Evolutionary conservation across 192 early-diverging fungal genomes (phyloP), one percentile per base, ranked within the genome.

Genomic region (Dispira parvispora): DNA sequence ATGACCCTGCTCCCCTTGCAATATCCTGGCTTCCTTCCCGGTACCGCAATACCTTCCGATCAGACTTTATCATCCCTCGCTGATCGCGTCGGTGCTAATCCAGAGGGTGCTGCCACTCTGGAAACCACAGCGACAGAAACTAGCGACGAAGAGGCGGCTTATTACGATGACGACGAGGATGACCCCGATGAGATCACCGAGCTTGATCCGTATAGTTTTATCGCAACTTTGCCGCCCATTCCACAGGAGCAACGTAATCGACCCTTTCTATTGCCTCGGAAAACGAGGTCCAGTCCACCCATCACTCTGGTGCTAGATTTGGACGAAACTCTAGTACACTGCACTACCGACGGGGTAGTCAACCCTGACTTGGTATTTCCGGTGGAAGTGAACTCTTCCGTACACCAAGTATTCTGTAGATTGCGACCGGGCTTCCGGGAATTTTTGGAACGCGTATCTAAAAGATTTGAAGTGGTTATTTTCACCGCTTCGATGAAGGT

Each of bases 401-500:
- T 73, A 28, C 81, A 80, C 75, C 72, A 74, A 61, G 82, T 88
- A 20, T 82, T 80, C 61, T 86, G 86, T 38, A 68, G 80, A n/a
- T 67, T 84, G 64, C 73, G 86, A n/a, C 86, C 86, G 0, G 77
- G 79, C 6, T 80, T 75, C 69, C 69, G 62, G 13, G 77, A 77
- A 52, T 88, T 88, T 47, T 70, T 88, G 44, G 72, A 80, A 28
- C 67, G 67, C 55, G 77, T 71, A 32, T 75, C 83, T 44, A 56
- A 71, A 62, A 64, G 76, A 46, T 88, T 82, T 49, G 86, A 88
- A 64, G 82, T 88, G 1, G 83, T 86, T 6, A 71, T 86, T 3
- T 88, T 88, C 49, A 88, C 86, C 5, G 86, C 86, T 4, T 85
- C 83, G 52, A 84, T 85, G 71, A 79, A 85, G 53, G 75, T 79